Evolutionary conservation across 1,284 basidiomycete species (phyloP), one percentile per base, ranked within the genome.

Genomic region (Heliocybe sulcata): DNA sequence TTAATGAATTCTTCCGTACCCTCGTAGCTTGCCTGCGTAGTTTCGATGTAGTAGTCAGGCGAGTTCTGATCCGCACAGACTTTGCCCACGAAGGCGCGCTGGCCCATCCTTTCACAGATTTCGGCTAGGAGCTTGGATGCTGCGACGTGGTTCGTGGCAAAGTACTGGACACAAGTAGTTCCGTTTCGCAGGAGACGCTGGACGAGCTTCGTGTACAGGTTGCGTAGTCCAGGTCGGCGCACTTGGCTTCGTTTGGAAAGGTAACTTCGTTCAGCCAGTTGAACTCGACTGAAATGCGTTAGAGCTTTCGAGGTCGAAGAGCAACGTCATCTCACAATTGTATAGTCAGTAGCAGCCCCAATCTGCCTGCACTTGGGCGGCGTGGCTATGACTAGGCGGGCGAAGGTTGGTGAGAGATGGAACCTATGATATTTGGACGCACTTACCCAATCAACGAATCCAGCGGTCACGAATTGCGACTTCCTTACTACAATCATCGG

Each of bases 251-350:
- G 0, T 90, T 87, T 59, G 82, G 82, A 65, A 87, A 92, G 1
- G 87, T 83, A 60, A 90, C 91, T 45, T 78, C 75, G 55, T 89
- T 75, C 3, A 92, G 74, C 92, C 92, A 94, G 29, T 31, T 31
- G 29, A 31, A 31, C 29, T 31, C 6, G 4, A 12, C 4, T n/a
- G n/a, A n/a, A n/a, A n/a, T n/a, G n/a, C n/a, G n/a, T n/a, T n/a
- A n/a, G n/a, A n/a, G n/a, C n/a, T n/a, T n/a, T n/a, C n/a, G n/a
- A n/a, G n/a, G n/a, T n/a, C n/a, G n/a, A n/a, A n/a, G n/a, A n/a
- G n/a, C n/a, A n/a, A n/a, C n/a, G n/a, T n/a, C n/a, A 31, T 31
- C 29, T 31, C 29, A 31, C 29, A 31, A 31, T 31, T 31, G 29
- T 31, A 31, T 31, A 31, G 29, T 31, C 29, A 6, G 29, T 31